Conservation (phyloP, 306 rosid species). For the Ormosia emarginata region DNA sequence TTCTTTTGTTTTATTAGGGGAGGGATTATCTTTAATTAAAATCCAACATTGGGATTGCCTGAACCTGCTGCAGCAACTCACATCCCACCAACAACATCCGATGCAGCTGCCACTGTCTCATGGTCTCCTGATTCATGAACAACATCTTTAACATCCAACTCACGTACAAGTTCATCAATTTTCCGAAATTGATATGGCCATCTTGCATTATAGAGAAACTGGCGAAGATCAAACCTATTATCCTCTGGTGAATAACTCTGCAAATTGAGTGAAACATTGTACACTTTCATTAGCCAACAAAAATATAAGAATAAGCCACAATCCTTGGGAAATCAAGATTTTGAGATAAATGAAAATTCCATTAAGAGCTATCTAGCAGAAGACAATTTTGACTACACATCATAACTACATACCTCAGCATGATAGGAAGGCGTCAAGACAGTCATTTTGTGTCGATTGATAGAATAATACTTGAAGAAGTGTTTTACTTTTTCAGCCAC, state of each 20-base stretch:
- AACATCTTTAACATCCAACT: constrained; percentile 50
- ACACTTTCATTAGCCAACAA: constrained; percentile 10
- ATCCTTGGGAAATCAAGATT: background rate
- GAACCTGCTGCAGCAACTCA: constrained; percentile 95
- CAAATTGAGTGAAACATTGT: constrained; percentile 16
- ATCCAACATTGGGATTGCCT: constrained; percentile 87
- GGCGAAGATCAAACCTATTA: constrained; percentile 87
- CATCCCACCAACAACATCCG: constrained; percentile 67
- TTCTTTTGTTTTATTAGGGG: background rate
- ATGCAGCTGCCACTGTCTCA: constrained; percentile 35
- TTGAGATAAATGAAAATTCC: background rate
- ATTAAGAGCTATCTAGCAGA: background rate
- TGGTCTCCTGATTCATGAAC: constrained; percentile 38
- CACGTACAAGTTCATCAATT: constrained; percentile 76
- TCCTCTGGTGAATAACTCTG: constrained; percentile 99
- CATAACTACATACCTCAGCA: constrained; percentile 62
- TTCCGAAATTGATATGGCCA: constrained; percentile 91
- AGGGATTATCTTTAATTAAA: constrained; percentile 20
- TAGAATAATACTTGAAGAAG: constrained; percentile 93
- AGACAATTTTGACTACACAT: background rate
- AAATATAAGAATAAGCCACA: background rate
- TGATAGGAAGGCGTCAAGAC: constrained; percentile 90
- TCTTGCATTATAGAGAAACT: constrained; percentile 78
- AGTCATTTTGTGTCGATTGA: constrained; percentile 92
- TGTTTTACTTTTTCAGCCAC: constrained; percentile 94